Conservation (phyloP, 2,329 filamentous ascomycete genomes). For the Penicillium concentricum region DNA sequence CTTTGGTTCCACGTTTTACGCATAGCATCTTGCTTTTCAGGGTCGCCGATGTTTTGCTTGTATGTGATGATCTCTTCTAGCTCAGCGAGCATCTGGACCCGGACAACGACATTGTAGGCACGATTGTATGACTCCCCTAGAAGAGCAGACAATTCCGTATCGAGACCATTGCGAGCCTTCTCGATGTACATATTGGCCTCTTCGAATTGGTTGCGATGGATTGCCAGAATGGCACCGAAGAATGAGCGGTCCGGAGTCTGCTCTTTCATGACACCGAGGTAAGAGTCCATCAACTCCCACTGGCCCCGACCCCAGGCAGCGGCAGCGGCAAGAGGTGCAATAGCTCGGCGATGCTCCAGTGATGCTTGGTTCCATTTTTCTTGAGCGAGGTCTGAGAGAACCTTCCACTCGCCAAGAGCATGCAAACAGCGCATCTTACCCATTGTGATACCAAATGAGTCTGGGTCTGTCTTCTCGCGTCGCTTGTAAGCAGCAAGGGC, state of each 20-base stretch:
- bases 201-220: slow-evolving; percentile 93
- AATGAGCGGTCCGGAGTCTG: slow-evolving; percentile 93
- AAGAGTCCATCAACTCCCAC: slow-evolving; percentile 98
- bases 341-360: slow-evolving; percentile 81
- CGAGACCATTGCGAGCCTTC: slow-evolving; percentile 86
- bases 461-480: slow-evolving; percentile 71
- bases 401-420: slow-evolving; percentile 95
- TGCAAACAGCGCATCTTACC: slow-evolving; percentile 99
- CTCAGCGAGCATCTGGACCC: slow-evolving; percentile 98
- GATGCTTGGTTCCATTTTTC: slow-evolving; percentile 92
- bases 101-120: slow-evolving; percentile 95
- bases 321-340: slow-evolving; percentile 89
- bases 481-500: slow-evolving; percentile 88
- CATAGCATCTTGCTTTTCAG: slow-evolving; percentile 86
- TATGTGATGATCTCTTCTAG: slow-evolving; percentile 97
- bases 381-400: slow-evolving; percentile 80
- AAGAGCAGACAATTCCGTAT: slow-evolving; percentile 91
- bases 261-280: slow-evolving; percentile 91
- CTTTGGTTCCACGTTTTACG: slow-evolving; percentile 93
- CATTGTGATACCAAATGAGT: slow-evolving; percentile 94
- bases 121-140: slow-evolving; percentile 98
- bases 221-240: slow-evolving; percentile 91
- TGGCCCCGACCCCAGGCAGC: slow-evolving; percentile 95
- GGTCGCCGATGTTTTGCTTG: slow-evolving; percentile 80
- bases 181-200: slow-evolving; percentile 87